Conservation (phyloP, 495 filamentous ascomycete genomes). For the Xanthoparmelia taractica region DNA sequence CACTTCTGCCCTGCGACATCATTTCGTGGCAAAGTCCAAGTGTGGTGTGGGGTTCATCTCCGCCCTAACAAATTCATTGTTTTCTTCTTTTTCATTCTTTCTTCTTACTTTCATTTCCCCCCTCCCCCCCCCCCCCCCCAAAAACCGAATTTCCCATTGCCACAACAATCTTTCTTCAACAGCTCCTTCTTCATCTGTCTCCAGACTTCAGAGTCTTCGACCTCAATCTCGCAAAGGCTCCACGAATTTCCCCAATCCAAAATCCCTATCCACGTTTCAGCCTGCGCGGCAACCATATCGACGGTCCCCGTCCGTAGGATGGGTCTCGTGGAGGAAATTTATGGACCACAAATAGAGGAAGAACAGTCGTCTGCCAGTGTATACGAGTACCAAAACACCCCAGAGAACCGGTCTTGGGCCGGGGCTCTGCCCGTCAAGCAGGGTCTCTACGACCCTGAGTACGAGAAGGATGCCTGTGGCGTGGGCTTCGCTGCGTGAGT, state of each 20-base stretch:
- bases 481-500: constrained; percentile 97
- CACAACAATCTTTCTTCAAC: background rate
- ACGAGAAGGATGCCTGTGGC: constrained; percentile 99
- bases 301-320: constrained; percentile 42
- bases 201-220: background rate
- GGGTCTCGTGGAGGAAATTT: constrained; percentile 61
- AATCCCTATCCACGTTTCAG: background rate
- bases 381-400: constrained; percentile 76
- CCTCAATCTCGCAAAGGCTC: background rate
- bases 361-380: constrained; percentile 52
- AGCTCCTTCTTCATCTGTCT: too few relatives aligned
- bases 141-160: too few relatives aligned
- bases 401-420: constrained; percentile 90
- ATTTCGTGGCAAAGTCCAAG: constrained; percentile 7
- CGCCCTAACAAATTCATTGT: background rate
- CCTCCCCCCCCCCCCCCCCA: background rate
- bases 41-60: constrained; percentile 12
- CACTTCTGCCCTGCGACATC: too few relatives aligned
- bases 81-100: background rate
- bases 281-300: constrained; percentile 6
- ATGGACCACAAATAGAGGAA: constrained; percentile 54
- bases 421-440: constrained; percentile 92
- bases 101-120: background rate
- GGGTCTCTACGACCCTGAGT: constrained; percentile 92
- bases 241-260: background rate